Evolutionary conservation across 805 yeast species (phyloP).

Genomic region (Hanseniaspora meyeri): DNA sequence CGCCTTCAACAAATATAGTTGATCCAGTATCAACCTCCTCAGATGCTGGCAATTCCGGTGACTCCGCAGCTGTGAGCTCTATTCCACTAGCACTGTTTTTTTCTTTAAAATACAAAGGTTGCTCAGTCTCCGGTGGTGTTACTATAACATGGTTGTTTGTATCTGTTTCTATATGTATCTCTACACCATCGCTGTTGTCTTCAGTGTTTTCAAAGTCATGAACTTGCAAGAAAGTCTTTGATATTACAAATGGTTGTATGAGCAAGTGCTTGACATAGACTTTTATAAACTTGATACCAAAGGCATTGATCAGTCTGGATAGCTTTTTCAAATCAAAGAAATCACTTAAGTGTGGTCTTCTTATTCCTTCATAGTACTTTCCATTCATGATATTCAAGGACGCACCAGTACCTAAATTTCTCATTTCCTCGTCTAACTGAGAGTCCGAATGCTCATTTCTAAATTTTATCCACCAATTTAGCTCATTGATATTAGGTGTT

Average conservation of each 20-base stretch:
- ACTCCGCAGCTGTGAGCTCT: slow-evolving; percentile 36
- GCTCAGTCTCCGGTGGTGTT: background rate
- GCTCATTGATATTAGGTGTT: background rate
- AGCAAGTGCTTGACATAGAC: slow-evolving; percentile 58
- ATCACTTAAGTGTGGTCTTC: slow-evolving; percentile 34
- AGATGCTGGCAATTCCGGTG: slow-evolving; percentile 26
- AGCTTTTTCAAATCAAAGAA: slow-evolving; percentile 49
- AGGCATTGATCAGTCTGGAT: slow-evolving; percentile 42
- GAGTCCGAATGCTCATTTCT: background rate
- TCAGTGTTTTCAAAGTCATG: slow-evolving; percentile 40
- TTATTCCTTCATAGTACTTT: slow-evolving; percentile 30
- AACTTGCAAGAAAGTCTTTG: slow-evolving; percentile 65
- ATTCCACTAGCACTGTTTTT: slow-evolving; percentile 17
- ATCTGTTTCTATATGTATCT: slow-evolving; percentile 17
- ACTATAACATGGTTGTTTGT: background rate
- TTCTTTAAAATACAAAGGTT: slow-evolving; percentile 8
- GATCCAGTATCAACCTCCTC: background rate
- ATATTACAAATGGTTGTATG: slow-evolving; percentile 82
- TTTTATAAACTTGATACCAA: slow-evolving; percentile 49
- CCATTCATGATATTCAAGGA: background rate
- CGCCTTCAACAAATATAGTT: slow-evolving; percentile 4
- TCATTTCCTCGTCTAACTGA: background rate
- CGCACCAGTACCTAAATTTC: background rate
- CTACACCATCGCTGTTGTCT: slow-evolving; percentile 16
- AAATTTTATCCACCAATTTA: slow-evolving; percentile 13